A percentile compares a stretch with the other conserved stretches of the same genome.
Evolutionary conservation across 1,284 basidiomycete genomes (phyloP).

Genomic region (Inonotus hispidus): DNA sequence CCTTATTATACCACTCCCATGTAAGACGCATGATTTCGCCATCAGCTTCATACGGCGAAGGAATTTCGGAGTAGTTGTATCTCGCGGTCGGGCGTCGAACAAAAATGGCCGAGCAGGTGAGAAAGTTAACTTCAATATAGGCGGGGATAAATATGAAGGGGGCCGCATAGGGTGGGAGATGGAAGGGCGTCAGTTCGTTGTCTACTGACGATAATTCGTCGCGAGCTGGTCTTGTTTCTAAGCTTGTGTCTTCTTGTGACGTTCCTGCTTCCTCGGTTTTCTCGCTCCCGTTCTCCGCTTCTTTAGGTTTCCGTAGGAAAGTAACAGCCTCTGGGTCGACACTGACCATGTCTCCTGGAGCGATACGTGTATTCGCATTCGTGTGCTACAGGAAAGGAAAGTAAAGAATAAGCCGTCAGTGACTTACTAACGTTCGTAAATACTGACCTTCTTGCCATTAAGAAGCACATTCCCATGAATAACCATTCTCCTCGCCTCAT

Average conservation of each 20-base stretch:
- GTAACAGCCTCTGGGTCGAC: conserved; percentile 81
- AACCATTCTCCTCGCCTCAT: conserved; percentile 83
- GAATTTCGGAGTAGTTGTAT: conserved; percentile 88
- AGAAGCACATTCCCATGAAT: conserved; percentile 85
- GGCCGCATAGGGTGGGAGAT: conserved; percentile 82
- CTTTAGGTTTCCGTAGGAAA: conserved; percentile 52
- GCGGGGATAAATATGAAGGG: conserved; percentile 95
- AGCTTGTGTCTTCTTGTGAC: background rate
- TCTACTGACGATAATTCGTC: background rate
- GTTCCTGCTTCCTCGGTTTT: conserved; percentile 17
- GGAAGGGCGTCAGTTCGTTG: conserved; percentile 64
- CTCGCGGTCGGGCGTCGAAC: conserved; percentile 94
- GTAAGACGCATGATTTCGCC: conserved; percentile 78
- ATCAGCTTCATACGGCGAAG: conserved; percentile 90
- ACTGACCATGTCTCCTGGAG: conserved; percentile 92
- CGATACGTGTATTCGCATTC: conserved; percentile 85
- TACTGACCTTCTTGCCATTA: conserved; percentile 80
- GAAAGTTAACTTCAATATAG: conserved; percentile 88
- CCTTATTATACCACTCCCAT: conserved; percentile 89
- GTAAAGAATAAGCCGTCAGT: background rate
- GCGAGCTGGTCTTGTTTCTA: background rate
- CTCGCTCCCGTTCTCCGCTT: conserved; percentile 13
- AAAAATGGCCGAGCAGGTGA: conserved; percentile 90
- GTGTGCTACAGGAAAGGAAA: conserved; percentile 52
- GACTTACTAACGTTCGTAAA: conserved; percentile 1